Evolutionary conservation across 495 filamentous ascomycete species (phyloP).

Genomic region (Penicillium pancosmium): DNA sequence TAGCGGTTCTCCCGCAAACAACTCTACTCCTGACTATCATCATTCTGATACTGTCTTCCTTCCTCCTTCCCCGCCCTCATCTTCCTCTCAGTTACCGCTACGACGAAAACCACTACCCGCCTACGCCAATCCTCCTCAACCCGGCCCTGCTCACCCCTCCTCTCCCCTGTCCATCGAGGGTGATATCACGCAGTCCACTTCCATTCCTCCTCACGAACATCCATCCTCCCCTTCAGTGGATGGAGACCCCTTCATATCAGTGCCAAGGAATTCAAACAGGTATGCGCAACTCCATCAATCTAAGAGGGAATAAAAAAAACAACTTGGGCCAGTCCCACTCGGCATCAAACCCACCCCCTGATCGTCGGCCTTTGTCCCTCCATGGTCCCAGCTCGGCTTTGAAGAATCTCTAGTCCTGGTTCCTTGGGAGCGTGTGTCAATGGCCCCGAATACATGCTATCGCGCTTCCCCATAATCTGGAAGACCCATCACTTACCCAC

Average conservation of each 20-base stretch:
- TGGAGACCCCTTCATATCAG: slow-evolving; percentile 37
- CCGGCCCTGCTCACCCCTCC: slow-evolving; percentile 30
- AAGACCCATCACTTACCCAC: slow-evolving; percentile 36
- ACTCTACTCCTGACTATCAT: slow-evolving; percentile 13
- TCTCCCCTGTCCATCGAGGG: slow-evolving; percentile 34
- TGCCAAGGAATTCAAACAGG: slow-evolving; percentile 45
- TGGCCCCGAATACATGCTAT: slow-evolving; percentile 26
- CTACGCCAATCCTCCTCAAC: slow-evolving; percentile 35
- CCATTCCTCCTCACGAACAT: slow-evolving; percentile 28
- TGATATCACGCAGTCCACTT: slow-evolving; percentile 24
- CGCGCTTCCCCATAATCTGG: slow-evolving; percentile 24
- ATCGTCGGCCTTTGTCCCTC: slow-evolving; percentile 10
- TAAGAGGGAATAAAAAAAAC: neutral
- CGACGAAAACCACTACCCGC: slow-evolving; percentile 45
- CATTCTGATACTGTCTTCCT: slow-evolving; percentile 13
- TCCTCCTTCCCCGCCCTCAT: slow-evolving; percentile 23
- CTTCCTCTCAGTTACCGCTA: slow-evolving; percentile 21
- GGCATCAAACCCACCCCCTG: slow-evolving; percentile 15
- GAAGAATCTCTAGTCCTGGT: slow-evolving; percentile 1
- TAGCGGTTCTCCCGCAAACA: slow-evolving; percentile 31
- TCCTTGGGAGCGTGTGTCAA: slow-evolving; percentile 14
- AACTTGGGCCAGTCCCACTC: slow-evolving; percentile 7
- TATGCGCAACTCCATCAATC: slow-evolving; percentile 30
- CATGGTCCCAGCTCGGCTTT: neutral
- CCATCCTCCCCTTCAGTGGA: slow-evolving; percentile 30